Conservation (phyloP, 306 rosid genomes). For the Prunus mira region DNA sequence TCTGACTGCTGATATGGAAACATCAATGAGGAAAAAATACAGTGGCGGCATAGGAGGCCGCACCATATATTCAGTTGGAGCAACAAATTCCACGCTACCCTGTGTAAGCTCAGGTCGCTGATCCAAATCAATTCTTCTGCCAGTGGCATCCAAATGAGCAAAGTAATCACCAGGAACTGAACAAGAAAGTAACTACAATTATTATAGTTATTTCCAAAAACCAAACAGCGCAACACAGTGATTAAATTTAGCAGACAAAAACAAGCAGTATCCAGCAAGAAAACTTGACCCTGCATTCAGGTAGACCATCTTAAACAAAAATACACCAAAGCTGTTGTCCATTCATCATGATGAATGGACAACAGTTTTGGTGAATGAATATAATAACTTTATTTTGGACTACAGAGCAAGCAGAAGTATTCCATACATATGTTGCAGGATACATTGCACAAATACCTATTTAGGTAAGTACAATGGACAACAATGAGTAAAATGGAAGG, state of each 20-base stretch:
- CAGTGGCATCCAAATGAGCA: slow-evolving; percentile 88
- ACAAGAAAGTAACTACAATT: slow-evolving; percentile 15
- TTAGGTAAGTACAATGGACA: neutral
- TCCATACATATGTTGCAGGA: neutral
- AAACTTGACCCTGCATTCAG: slow-evolving; percentile 1
- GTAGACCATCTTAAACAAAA: neutral
- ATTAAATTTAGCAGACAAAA: neutral
- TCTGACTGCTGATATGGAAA: slow-evolving; percentile 88
- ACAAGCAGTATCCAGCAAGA: neutral
- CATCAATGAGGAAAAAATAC: slow-evolving; percentile 94
- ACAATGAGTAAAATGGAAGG: neutral
- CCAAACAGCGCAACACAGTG: slow-evolving; percentile 7
- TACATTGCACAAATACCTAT: neutral
- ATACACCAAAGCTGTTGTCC: neutral
- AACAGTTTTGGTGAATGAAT: neutral
- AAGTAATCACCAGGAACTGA: slow-evolving; percentile 94
- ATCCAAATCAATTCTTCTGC: slow-evolving; percentile 83
- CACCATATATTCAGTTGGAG: slow-evolving; percentile 99
- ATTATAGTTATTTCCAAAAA: neutral
- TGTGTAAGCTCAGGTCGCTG: slow-evolving; percentile 86
- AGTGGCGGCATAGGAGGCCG: slow-evolving; percentile 99
- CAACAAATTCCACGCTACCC: slow-evolving; percentile 98
- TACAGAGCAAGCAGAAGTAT: slow-evolving; percentile 1
- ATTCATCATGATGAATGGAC: neutral
- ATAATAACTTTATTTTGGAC: neutral